phyloP scores from a whole-genome alignment of 164 flowering plant genomes.

The Kalanchoe fedtschenkoi region DNA sequence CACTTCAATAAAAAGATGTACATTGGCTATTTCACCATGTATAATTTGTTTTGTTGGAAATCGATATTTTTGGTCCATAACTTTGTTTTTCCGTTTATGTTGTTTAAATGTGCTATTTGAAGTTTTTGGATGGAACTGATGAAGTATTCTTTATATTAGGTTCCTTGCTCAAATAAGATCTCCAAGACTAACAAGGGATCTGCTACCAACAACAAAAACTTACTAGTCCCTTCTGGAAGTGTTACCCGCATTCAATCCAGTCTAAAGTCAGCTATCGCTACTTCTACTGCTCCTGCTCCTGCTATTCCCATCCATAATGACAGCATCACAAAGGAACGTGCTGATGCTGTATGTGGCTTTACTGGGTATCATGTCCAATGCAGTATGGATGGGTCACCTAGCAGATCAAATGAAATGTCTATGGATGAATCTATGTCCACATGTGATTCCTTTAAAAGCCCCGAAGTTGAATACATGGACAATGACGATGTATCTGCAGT shows the following conservation, averaged over 20 bases:
- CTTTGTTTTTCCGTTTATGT: background rate
- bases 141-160: conserved; percentile 20
- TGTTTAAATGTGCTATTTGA: background rate
- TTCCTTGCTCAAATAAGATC: conserved; percentile 28
- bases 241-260: conserved; percentile 17
- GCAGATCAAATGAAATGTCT: conserved; percentile 54
- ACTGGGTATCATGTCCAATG: conserved; percentile 17
- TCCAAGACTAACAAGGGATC: conserved; percentile 41
- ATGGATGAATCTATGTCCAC: conserved; percentile 89
- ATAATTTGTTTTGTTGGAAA: background rate
- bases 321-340: conserved; percentile 15
- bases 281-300: background rate
- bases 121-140: conserved; percentile 9
- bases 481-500: conserved; percentile 37
- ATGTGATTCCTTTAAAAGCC: conserved; percentile 83
- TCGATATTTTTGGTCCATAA: background rate
- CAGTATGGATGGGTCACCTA: conserved; percentile 43
- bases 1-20: background rate
- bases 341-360: conserved; percentile 15
- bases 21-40: background rate
- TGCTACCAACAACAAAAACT: conserved; percentile 14
- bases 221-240: conserved; percentile 13
- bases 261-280: conserved; percentile 20
- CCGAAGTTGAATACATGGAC: conserved; percentile 81
- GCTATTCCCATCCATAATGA: conserved; percentile 15